phyloP scores from a whole-genome alignment of 768 basidiomycete species.

The Tulasnella sp. region DNA sequence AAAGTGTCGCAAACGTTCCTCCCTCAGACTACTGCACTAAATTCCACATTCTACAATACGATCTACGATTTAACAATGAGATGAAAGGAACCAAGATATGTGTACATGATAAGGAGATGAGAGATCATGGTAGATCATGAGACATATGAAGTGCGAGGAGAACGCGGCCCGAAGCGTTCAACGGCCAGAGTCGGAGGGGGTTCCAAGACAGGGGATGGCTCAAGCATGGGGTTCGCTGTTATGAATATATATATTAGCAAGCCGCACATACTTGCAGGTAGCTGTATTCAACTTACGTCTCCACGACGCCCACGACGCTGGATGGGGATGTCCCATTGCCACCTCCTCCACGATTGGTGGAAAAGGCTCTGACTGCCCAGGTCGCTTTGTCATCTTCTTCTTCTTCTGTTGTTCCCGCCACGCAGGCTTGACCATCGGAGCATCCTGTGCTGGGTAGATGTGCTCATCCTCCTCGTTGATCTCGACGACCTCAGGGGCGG shows the following conservation, averaged over 20 bases:
- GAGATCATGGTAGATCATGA: not conserved
- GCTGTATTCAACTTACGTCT: constrained; percentile 28
- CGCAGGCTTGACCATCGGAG: constrained; percentile 44
- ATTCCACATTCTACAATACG: too few species aligned
- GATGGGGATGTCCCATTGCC: not conserved
- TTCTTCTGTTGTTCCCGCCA: constrained; percentile 44
- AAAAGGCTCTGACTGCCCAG: not conserved
- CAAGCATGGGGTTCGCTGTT: constrained; percentile 47
- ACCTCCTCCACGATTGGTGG: not conserved
- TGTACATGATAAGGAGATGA: not conserved
- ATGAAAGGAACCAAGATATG: too few species aligned
- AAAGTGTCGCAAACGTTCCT: too few species aligned
- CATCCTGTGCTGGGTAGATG: constrained; percentile 35
- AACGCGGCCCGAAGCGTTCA: constrained; percentile 60
- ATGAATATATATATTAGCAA: too few species aligned
- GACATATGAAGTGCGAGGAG: constrained; percentile 38
- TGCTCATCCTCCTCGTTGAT: constrained; percentile 20
- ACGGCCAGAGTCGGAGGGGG: constrained; percentile 43
- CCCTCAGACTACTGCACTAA: too few species aligned
- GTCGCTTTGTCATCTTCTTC: constrained; percentile 34
- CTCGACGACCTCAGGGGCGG: not conserved
- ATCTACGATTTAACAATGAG: too few species aligned
- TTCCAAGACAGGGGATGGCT: constrained; percentile 53
- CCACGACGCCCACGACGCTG: constrained; percentile 35
- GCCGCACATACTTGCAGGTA: too few species aligned